These are phyloP conservation scores for Dictyostelium firmibasis DNA, from an alignment of 78 protist genomes.

Conservation along the genomic window DNA sequence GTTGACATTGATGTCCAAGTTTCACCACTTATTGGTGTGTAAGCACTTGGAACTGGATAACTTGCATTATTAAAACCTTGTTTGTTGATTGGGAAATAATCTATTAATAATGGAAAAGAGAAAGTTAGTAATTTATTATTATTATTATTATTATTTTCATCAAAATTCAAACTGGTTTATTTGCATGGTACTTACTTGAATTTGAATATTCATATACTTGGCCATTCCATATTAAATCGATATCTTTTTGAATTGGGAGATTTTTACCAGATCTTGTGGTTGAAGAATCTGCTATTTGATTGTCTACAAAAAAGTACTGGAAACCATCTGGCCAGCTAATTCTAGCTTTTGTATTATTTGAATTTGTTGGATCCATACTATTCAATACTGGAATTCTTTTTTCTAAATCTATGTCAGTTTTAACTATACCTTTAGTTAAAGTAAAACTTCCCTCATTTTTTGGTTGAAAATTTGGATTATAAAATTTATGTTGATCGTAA, in stretches of 20 bases:
- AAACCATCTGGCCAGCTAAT: background rate
- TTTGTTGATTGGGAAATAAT: conserved; percentile 26
- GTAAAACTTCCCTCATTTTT: background rate
- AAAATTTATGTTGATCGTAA: conserved; percentile 25
- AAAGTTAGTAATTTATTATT: too few relatives aligned
- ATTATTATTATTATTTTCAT: too few relatives aligned
- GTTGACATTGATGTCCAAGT: background rate
- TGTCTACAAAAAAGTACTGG: background rate
- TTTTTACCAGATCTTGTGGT: background rate
- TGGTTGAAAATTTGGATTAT: conserved; percentile 34
- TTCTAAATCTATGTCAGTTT: background rate
- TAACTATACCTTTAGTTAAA: conserved; percentile 23
- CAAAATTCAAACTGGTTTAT: too few relatives aligned
- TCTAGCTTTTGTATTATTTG: background rate
- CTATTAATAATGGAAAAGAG: background rate
- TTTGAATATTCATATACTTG: background rate
- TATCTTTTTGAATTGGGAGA: background rate
- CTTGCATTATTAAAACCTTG: background rate
- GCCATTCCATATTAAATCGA: background rate
- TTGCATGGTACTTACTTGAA: background rate
- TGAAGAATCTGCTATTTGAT: background rate
- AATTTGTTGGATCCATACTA: background rate
- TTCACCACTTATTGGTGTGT: background rate
- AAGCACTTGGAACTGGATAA: background rate
- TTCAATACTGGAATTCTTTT: background rate